Evolutionary conservation across 345 rosid genomes (phyloP).

Genomic region (Rhodomyrtus tomentosa): DNA sequence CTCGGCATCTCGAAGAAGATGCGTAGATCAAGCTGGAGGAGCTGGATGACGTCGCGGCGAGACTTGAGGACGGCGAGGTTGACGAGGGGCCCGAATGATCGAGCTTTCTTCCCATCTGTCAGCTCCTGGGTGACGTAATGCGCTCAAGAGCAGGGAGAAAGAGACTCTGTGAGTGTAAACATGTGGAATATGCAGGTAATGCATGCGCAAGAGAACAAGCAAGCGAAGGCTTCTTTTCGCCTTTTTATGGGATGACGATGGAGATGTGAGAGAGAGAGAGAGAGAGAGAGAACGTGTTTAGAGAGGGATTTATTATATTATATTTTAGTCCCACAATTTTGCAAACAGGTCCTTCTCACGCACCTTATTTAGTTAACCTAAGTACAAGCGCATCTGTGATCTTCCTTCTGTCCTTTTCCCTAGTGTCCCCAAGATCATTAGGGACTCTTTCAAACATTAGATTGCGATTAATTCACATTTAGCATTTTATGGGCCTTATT

Average conservation of each 20-base stretch:
- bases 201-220: neutral
- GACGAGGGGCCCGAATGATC: constrained; percentile 53
- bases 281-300: neutral
- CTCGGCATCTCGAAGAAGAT: constrained; percentile 79
- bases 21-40: constrained; percentile 77
- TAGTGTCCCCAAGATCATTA: neutral
- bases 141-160: neutral
- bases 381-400: neutral
- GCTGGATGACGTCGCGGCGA: constrained; percentile 61
- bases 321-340: neutral
- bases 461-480: no score
- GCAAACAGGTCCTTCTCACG: neutral
- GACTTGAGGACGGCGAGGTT: constrained; percentile 67
- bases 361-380: neutral
- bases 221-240: neutral
- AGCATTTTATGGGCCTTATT: no score
- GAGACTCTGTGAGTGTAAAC: no score
- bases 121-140: neutral
- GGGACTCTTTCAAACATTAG: no score
- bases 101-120: constrained; percentile 63
- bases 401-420: neutral
- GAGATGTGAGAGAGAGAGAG: no score
- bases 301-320: neutral
- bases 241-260: neutral
- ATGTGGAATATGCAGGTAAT: neutral